Percentiles rank a stretch among this genome's conserved stretches.
phyloP scores from a whole-genome alignment of 31 red algal genomes.

The Odonthalia washingtoniensis region DNA sequence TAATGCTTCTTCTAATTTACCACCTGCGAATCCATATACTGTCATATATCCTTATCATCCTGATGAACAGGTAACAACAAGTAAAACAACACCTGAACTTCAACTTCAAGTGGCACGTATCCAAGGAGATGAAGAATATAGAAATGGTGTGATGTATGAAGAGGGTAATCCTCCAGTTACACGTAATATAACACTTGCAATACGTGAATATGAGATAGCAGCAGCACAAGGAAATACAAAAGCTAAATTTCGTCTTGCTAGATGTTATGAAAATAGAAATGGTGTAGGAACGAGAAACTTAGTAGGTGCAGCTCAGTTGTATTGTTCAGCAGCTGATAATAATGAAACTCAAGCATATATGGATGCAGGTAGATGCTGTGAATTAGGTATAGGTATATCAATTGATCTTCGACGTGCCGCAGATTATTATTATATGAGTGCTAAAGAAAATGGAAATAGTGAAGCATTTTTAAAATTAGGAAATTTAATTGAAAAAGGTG shows the following conservation, averaged over 20 bases:
- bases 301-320: constrained; percentile 12
- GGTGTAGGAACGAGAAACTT: constrained; percentile 18
- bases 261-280: constrained; percentile 44
- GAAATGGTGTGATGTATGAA: neutral
- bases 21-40: no score
- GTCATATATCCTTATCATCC: neutral
- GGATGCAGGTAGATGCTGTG: constrained; percentile 35
- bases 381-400: constrained; percentile 9
- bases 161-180: neutral
- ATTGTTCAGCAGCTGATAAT: constrained; percentile 12
- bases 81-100: neutral
- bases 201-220: constrained; percentile 11
- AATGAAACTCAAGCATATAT: constrained; percentile 13
- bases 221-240: constrained; percentile 30
- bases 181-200: neutral
- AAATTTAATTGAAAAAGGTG: constrained; percentile 14
- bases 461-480: constrained; percentile 26
- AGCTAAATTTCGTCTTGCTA: constrained; percentile 14
- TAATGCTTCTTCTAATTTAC: no score
- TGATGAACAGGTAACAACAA: neutral
- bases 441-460: neutral
- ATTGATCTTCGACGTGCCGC: neutral
- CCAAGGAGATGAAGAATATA: neutral
- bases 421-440: neutral
- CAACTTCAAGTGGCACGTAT: neutral